Evolutionary conservation across 108 stramenopile species (phyloP), one percentile per base, ranked within the genome.

Genomic region (Halocafeteria seosinensis): DNA sequence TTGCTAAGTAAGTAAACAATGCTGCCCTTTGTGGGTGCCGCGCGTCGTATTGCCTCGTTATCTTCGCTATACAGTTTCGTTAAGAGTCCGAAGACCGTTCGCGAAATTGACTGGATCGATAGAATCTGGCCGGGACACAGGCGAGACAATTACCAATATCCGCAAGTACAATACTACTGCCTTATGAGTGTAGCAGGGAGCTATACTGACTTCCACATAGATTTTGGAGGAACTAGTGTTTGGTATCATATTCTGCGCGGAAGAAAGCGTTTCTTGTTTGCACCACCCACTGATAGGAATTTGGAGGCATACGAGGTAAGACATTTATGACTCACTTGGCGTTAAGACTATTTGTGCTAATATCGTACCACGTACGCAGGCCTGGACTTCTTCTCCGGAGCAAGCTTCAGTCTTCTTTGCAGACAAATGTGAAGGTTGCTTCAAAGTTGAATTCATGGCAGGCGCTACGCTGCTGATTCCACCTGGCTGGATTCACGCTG

Each of bases 141-240:
- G 50, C 23, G 64, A 25, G 27, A 42, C 21, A 13, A 3, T 4
- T 50, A n/a, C 6, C 12, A 36, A 13, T 58, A 31, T n/a, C 51
- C 58, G 26, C 47, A 66, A 50, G 78, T 87, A 21, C 76, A 86
- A 55, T 82, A 88, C 61, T 93, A 93, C 71, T 90, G 89, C 63
- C 69, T 93, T 37, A 89, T 87, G 68, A 74, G 73, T 42, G 79
- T 82, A 6, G 76, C 73, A 0, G 89, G 88, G 23, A 78, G 75
- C 31, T 90, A 83, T 62, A 93, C 91, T 0, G 91, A 93, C 61
- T 93, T 93, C 72, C 91, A 93, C 77, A 68, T 88, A 21, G 91
- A 93, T 71, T 93, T 93, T 74, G 91, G 91, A 17, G 91, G 91
- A 29, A 86, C 88, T 1, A 72, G 84, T 25, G 91, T 93, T 9